These are phyloP conservation scores for Phytopythium chamaehyphon DNA, from an alignment of 352 stramenopile genomes.

Conservation along the genomic window DNA sequence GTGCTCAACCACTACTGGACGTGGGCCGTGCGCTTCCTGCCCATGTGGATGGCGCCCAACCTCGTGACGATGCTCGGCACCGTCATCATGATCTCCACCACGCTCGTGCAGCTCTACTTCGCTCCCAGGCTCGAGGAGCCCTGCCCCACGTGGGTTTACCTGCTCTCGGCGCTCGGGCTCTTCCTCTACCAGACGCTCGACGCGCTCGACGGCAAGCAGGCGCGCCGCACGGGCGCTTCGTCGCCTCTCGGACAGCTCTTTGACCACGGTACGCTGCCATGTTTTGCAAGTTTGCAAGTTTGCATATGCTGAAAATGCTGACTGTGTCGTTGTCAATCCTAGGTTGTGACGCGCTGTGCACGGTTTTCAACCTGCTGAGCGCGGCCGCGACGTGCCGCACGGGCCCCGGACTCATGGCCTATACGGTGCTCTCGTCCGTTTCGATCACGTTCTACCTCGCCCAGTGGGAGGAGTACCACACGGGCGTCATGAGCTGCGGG, in stretches of 20 bases:
- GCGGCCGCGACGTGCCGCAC: slow-evolving; percentile 59
- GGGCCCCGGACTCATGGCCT: slow-evolving; percentile 38
- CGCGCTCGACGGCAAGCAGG: slow-evolving; percentile 99
- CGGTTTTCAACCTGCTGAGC: slow-evolving; percentile 77
- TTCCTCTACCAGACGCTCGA: slow-evolving; percentile 98
- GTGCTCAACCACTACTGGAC: slow-evolving; percentile 88
- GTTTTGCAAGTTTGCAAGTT: neutral
- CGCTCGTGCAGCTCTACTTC: slow-evolving; percentile 72
- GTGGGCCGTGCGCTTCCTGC: slow-evolving; percentile 75
- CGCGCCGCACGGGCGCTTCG: slow-evolving; percentile 90
- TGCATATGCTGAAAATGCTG: neutral
- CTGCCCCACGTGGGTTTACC: slow-evolving; percentile 72
- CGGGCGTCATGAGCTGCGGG: slow-evolving; percentile 85
- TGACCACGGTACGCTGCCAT: slow-evolving; percentile 97
- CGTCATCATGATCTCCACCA: slow-evolving; percentile 69
- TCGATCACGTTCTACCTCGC: slow-evolving; percentile 83
- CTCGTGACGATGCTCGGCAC: slow-evolving; percentile 89
- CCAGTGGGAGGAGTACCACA: slow-evolving; percentile 89
- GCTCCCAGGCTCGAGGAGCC: slow-evolving; percentile 63
- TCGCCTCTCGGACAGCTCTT: slow-evolving; percentile 98
- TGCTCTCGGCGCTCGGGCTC: slow-evolving; percentile 65
- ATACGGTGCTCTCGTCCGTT: slow-evolving; percentile 66
- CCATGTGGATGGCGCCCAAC: slow-evolving; percentile 89
- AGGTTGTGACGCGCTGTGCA: slow-evolving; percentile 81
- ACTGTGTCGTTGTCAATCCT: neutral